Evolutionary conservation across 768 basidiomycete species (phyloP), one percentile per base, ranked within the genome.

Genomic region (Pleurotus giganteus): DNA sequence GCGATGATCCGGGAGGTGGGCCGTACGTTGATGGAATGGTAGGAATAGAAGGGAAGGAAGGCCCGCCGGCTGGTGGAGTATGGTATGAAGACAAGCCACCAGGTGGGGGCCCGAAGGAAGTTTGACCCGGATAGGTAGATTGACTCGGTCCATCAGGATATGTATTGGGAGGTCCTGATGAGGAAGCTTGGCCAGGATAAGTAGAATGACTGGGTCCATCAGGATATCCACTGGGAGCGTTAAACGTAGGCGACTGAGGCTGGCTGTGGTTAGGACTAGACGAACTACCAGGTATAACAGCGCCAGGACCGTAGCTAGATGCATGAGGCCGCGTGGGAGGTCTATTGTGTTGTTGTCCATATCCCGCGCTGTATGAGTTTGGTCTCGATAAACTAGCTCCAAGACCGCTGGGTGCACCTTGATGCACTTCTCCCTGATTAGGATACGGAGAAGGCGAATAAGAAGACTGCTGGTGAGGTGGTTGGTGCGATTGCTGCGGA

Each of bases 131-230:
- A 34, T 60, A 24, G 29, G 50, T 49, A 60, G 58, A 59, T n/a
- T 54, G 54, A 28, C 26, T 50, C 50, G 47, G 47, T 46, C 12
- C 23, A 26, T 46, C 58, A 47, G 62, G 53, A n/a, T 32, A 51
- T 36, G 66, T 63, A 37, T 60, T 67, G 23, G 61, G 63, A 11
- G 61, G 63, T 19, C 66, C 62, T 36, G 66, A 61, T n/a, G 29
- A 4, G 55, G 27, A 59, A 58, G 47, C 43, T 37, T 39, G 57
- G 47, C n/a, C 57, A 50, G 17, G 60, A 34, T 60, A 24, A 26
- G 50, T 49, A 60, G 58, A 59, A 15, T 54, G 54, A 28, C 26
- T 50, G 45, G 47, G 47, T 46, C 12, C 23, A 26, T 46, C 58
- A 47, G 62, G 53, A n/a, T 32, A 51, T 36, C 65, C 62, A 37